These are phyloP conservation scores for Termitomyces sp. DNA, from an alignment of 768 basidiomycete species.

Conservation along the genomic window DNA sequence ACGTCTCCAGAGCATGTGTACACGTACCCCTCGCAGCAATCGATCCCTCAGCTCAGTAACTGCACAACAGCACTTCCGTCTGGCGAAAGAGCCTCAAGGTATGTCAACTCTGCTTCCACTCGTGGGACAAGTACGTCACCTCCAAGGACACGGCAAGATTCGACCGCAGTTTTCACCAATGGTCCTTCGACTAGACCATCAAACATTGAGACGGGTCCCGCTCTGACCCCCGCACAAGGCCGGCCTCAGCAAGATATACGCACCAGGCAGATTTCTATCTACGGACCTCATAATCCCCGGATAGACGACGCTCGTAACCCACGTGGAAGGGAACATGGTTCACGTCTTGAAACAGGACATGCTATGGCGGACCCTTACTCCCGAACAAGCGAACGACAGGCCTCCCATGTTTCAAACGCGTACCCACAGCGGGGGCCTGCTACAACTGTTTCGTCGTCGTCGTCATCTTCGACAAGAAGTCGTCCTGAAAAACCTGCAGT, in stretches of 20 bases:
- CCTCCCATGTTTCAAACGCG: background rate
- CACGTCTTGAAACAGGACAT: background rate
- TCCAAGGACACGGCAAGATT: conserved; percentile 4
- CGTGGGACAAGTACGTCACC: background rate
- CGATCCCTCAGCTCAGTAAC: background rate
- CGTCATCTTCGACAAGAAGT: background rate
- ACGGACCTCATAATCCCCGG: background rate
- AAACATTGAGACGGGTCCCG: background rate
- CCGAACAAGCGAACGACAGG: background rate
- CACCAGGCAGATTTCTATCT: background rate
- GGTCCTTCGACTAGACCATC: background rate
- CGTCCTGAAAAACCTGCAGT: background rate
- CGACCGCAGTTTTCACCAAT: background rate
- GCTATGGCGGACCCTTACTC: background rate
- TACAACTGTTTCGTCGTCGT: background rate
- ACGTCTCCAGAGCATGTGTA: conserved; percentile 4
- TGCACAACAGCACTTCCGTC: background rate
- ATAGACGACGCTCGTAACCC: background rate
- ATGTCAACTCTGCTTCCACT: conserved; percentile 1
- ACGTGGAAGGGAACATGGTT: background rate
- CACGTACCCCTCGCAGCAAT: background rate
- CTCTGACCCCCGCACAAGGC: background rate
- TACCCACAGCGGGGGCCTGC: background rate
- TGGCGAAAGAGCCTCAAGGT: background rate
- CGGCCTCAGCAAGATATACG: background rate